Evolutionary conservation across 306 rosid species (phyloP).

Genomic region (Ormosia semicastrata): DNA sequence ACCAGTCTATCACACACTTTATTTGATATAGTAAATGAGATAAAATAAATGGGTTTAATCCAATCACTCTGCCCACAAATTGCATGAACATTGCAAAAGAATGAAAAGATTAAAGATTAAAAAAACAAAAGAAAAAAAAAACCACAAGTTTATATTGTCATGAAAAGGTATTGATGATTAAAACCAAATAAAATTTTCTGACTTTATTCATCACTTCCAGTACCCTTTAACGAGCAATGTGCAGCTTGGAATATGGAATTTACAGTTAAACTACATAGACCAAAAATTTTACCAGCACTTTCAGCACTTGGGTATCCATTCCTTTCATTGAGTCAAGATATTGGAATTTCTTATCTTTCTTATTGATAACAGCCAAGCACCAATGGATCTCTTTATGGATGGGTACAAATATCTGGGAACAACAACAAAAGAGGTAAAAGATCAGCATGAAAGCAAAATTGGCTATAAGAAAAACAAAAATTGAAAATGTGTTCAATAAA

Average conservation of each 20-base stretch:
- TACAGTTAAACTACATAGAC: slow-evolving; percentile 1
- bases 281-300: slow-evolving; percentile 62
- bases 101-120: not conserved
- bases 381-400: slow-evolving; percentile 83
- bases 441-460: slow-evolving; percentile 1
- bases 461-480: not conserved
- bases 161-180: not conserved
- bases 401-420: slow-evolving; percentile 79
- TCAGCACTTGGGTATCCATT: slow-evolving; percentile 53
- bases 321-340: slow-evolving; percentile 88
- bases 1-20: not conserved
- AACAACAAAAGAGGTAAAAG: slow-evolving; percentile 5
- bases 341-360: slow-evolving; percentile 81
- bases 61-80: not conserved
- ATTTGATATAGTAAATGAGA: not conserved
- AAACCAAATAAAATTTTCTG: not conserved
- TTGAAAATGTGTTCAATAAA: not conserved
- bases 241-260: not conserved
- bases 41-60: not conserved
- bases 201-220: not conserved
- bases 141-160: not conserved
- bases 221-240: not conserved
- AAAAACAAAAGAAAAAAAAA: not conserved
- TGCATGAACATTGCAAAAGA: not conserved
- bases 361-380: slow-evolving; percentile 92